Evolutionary conservation across 176 grass and related monocot species (phyloP).

Genomic region (Eleusine indica): DNA sequence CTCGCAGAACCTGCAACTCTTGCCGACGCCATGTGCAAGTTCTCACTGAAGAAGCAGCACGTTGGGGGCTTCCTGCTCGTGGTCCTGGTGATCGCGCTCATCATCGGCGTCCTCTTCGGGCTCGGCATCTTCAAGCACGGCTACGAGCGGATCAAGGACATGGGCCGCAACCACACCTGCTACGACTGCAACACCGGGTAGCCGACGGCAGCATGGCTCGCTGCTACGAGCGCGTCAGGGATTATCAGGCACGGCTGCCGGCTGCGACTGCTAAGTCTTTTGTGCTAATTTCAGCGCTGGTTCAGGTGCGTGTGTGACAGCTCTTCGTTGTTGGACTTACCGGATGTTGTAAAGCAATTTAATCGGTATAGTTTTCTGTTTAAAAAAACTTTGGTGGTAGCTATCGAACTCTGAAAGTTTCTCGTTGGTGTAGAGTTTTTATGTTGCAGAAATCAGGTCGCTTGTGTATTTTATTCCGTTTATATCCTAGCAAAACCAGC

Average conservation of each 20-base stretch:
- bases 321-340: not conserved
- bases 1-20: not conserved
- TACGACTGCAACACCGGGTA: conserved; percentile 42
- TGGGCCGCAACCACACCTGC: conserved; percentile 60
- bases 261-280: too few species aligned
- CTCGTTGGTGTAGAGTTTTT: not conserved
- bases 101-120: conserved; percentile 64
- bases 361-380: not conserved
- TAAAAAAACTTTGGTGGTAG: not conserved
- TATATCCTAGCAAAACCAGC: not conserved
- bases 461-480: not conserved
- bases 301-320: not conserved
- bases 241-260: too few species aligned
- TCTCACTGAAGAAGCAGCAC: conserved; percentile 38
- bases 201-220: too few species aligned
- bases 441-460: not conserved
- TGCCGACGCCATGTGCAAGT: conserved; percentile 29
- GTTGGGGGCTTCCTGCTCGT: conserved; percentile 48
- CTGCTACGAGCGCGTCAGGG: too few species aligned
- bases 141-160: conserved; percentile 31
- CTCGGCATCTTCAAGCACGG: conserved; percentile 64
- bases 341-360: not conserved
- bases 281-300: not conserved
- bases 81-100: conserved; percentile 36
- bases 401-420: not conserved